Evolutionary conservation across 2,329 filamentous ascomycete genomes (phyloP).

Genomic region (Stachybotrys elegans): DNA sequence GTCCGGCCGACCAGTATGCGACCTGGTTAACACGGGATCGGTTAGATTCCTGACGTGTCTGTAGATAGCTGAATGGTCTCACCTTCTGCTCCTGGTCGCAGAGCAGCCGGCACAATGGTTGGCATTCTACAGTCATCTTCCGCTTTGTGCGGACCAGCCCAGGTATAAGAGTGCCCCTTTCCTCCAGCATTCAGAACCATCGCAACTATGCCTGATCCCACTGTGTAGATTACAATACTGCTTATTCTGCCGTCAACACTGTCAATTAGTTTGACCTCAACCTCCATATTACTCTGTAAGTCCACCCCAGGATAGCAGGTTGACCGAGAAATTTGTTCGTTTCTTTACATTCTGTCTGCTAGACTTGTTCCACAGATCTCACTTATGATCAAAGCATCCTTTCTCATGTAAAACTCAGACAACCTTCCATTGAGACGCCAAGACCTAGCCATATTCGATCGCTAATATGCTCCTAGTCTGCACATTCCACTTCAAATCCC

Average conservation of each 20-base stretch:
- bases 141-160: not conserved
- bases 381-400: too few species aligned
- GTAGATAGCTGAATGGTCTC: not conserved
- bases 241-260: constrained; percentile 1
- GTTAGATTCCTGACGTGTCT: constrained; percentile 1
- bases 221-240: constrained; percentile 1
- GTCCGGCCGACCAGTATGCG: not conserved
- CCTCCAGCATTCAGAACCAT: constrained; percentile 1
- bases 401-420: too few species aligned
- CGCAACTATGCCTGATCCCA: constrained; percentile 1
- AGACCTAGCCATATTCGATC: too few species aligned
- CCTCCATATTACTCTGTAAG: not conserved
- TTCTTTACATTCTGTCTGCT: not conserved
- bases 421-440: too few species aligned
- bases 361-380: not conserved
- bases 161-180: constrained; percentile 1
- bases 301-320: not conserved
- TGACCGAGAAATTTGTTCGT: not conserved
- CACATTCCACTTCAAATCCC: too few species aligned
- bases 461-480: too few species aligned
- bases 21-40: not conserved
- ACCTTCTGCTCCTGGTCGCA: not conserved
- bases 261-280: not conserved
- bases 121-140: not conserved
- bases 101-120: not conserved